Conservation (phyloP, 2,329 filamentous ascomycete genomes). For the Fusarium chlamydosporum region DNA sequence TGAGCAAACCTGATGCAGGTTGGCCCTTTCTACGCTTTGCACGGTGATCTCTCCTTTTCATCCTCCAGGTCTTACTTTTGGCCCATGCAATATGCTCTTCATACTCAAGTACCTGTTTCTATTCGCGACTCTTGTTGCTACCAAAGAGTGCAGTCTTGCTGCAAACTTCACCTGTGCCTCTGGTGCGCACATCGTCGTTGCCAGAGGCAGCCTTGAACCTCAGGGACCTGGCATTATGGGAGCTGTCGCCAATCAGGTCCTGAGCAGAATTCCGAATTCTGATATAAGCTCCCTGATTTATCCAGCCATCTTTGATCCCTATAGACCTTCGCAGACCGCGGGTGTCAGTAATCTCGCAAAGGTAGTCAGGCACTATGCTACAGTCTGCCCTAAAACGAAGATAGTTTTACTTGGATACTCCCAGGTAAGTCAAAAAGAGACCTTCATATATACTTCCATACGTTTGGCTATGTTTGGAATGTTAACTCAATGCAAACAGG, state of each 20-base stretch:
- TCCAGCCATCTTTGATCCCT: conserved; percentile 37
- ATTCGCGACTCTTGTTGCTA: neutral
- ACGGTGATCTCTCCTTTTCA: fast-evolving
- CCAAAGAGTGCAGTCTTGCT: neutral
- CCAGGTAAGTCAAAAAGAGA: conserved; percentile 20
- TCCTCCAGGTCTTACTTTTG: neutral
- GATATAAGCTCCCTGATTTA: conserved; percentile 33
- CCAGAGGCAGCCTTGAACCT: conserved; percentile 42
- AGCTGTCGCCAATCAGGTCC: conserved; percentile 33
- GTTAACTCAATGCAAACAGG: conserved; percentile 16
- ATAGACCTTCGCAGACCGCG: conserved; percentile 38
- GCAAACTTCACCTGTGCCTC: conserved; percentile 18
- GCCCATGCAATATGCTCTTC: conserved; percentile 16
- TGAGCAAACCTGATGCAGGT: neutral
- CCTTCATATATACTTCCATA: too few relatives aligned
- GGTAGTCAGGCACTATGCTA: conserved; percentile 24
- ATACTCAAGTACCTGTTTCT: conserved; percentile 11
- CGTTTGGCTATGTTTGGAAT: too few relatives aligned
- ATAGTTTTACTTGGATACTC: conserved; percentile 47
- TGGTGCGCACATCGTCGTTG: conserved; percentile 43
- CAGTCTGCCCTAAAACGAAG: conserved; percentile 37
- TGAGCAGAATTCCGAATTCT: conserved; percentile 24
- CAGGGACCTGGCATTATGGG: conserved; percentile 45
- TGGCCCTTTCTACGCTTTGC: neutral
- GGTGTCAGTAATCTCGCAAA: conserved; percentile 31